Conservation (phyloP, 352 stramenopile genomes). For the Phytophthora melonis region DNA sequence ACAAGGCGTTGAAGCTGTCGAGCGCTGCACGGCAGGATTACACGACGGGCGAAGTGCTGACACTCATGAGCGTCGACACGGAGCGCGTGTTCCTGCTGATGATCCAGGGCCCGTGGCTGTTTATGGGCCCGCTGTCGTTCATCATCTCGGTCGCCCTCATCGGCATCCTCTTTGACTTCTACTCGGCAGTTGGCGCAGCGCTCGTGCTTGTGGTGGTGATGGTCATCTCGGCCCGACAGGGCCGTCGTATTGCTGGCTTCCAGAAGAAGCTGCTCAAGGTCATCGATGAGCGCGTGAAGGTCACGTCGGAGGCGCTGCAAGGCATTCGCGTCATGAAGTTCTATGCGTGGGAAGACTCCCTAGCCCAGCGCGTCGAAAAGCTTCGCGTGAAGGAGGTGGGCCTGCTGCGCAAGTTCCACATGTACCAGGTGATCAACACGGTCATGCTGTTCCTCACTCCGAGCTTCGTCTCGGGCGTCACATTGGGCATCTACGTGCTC, state of each 20-base stretch:
- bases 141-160: slow-evolving; percentile 40
- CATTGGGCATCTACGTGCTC: slow-evolving; percentile 38
- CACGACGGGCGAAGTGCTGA: slow-evolving; percentile 51
- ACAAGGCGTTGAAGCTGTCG: slow-evolving; percentile 72
- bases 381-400: slow-evolving; percentile 55
- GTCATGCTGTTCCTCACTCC: slow-evolving; percentile 51
- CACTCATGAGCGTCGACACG: slow-evolving; percentile 49
- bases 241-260: slow-evolving; percentile 22
- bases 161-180: slow-evolving; percentile 43
- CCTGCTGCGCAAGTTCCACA: slow-evolving; percentile 49
- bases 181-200: slow-evolving; percentile 21
- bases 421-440: slow-evolving; percentile 51
- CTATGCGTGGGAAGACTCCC: slow-evolving; percentile 84
- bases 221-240: slow-evolving; percentile 24
- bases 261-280: slow-evolving; percentile 36
- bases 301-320: slow-evolving; percentile 92
- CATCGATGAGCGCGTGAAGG: slow-evolving; percentile 90
- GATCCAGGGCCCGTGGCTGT: slow-evolving; percentile 39
- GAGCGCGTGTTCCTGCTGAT: slow-evolving; percentile 50
- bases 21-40: slow-evolving; percentile 49
- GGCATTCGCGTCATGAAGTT: slow-evolving; percentile 93
- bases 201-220: slow-evolving; percentile 32
- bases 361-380: slow-evolving; percentile 41
- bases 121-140: slow-evolving; percentile 39
- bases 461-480: slow-evolving; percentile 36